These are phyloP conservation scores for Neospermospora avenae DNA, from an alignment of 2,329 filamentous ascomycete genomes.

Conservation along the genomic window DNA sequence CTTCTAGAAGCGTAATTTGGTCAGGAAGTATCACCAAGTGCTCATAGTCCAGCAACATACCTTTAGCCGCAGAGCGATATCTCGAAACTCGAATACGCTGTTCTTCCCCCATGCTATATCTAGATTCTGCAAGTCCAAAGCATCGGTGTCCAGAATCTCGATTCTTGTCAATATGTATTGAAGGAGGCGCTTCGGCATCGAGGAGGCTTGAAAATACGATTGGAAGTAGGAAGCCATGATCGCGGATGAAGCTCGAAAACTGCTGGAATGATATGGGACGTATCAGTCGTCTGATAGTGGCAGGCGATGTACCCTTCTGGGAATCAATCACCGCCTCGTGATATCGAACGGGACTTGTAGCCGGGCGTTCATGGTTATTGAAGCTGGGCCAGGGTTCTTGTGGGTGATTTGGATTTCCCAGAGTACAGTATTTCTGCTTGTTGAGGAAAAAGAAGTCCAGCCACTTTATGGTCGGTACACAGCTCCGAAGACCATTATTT, in stretches of 20 bases:
- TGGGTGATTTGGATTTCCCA: neutral
- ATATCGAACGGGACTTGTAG: conserved; percentile 18
- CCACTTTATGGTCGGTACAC: neutral
- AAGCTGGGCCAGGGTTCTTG: neutral
- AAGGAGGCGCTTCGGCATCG: conserved; percentile 84
- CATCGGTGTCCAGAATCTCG: conserved; percentile 83
- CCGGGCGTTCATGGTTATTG: conserved; percentile 23
- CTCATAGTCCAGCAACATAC: conserved; percentile 44
- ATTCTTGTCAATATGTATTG: conserved; percentile 80
- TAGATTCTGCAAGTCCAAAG: conserved; percentile 79
- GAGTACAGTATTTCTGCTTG: neutral
- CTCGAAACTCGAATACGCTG: conserved; percentile 79
- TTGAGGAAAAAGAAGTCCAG: neutral
- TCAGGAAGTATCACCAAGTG: neutral
- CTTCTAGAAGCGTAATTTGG: conserved; percentile 55
- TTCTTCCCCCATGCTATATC: conserved; percentile 80
- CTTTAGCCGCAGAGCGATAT: conserved; percentile 78
- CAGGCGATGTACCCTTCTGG: conserved; percentile 23
- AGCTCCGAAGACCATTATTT: neutral
- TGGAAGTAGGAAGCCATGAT: conserved; percentile 37
- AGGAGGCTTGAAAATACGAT: conserved; percentile 43
- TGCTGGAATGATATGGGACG: neutral
- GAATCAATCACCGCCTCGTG: conserved; percentile 25
- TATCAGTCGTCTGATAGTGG: conserved; percentile 1
- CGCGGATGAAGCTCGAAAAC: conserved; percentile 5